Evolutionary conservation across 805 yeast species (phyloP).

Genomic region (Scheffersomyces coipomensis): DNA sequence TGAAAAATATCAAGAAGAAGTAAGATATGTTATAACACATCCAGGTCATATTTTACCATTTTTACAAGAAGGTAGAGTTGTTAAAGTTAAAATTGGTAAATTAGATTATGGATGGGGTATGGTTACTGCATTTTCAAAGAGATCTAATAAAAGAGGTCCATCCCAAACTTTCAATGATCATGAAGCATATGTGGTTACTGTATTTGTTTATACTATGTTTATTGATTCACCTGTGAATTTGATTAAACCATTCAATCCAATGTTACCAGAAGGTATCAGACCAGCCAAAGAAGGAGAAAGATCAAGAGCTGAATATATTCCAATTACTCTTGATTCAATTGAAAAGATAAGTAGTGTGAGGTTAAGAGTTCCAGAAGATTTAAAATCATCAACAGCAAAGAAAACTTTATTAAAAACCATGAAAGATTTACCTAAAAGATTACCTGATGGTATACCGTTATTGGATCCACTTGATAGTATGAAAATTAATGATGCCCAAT

Average conservation of each 20-base stretch:
- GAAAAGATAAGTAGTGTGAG: conserved; percentile 76
- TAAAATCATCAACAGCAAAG: conserved; percentile 54
- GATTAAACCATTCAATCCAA: conserved; percentile 73
- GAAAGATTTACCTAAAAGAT: conserved; percentile 75
- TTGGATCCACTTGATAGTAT: conserved; percentile 89
- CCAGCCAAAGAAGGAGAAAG: conserved; percentile 77
- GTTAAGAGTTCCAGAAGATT: conserved; percentile 75
- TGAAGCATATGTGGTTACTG: conserved; percentile 85
- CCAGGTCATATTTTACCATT: conserved; percentile 85
- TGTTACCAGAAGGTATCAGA: conserved; percentile 83
- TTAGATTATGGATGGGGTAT: conserved; percentile 96
- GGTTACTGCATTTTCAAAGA: conserved; percentile 72
- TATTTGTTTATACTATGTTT: conserved; percentile 74
- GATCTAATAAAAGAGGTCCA: conserved; percentile 61
- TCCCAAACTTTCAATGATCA: conserved; percentile 70
- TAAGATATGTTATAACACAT: conserved; percentile 80
- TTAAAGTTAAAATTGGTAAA: conserved; percentile 60
- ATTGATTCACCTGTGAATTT: conserved; percentile 82
- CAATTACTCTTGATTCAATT: conserved; percentile 80
- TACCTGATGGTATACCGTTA: conserved; percentile 88
- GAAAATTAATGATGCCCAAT: conserved; percentile 86
- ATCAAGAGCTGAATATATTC: conserved; percentile 72
- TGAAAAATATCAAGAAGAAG: conserved; percentile 68
- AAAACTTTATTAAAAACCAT: conserved; percentile 68
- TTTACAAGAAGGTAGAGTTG: conserved; percentile 84